Conservation (phyloP, 805 yeast genomes). For the Starmerella powellii region DNA sequence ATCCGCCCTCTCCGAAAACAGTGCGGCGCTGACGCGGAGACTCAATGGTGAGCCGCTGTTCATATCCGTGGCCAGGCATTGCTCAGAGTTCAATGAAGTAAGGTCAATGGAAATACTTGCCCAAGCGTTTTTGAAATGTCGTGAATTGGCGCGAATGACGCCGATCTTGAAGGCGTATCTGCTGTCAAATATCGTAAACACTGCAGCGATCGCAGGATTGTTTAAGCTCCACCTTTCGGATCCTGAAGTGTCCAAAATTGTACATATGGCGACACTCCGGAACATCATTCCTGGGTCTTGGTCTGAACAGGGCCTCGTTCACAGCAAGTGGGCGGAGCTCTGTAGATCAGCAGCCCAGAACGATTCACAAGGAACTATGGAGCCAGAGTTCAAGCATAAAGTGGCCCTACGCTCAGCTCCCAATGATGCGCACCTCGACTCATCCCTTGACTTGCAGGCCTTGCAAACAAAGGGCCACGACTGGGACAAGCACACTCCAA, state of each 20-base stretch:
- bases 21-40: conserved; percentile 1
- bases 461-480: too few species aligned
- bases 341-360: background rate
- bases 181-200: background rate
- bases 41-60: conserved; percentile 12
- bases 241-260: conserved; percentile 7
- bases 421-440: too few species aligned
- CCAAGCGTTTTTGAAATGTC: conserved; percentile 1
- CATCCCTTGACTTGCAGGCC: too few species aligned
- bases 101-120: conserved; percentile 3
- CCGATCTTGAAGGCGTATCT: conserved; percentile 2
- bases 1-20: conserved; percentile 1
- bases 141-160: conserved; percentile 6
- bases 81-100: background rate
- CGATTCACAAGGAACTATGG: background rate
- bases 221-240: conserved; percentile 5
- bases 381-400: background rate
- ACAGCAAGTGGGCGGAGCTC: conserved; percentile 4
- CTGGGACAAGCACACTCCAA: background rate
- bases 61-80: conserved; percentile 5
- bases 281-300: background rate
- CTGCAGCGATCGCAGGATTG: conserved; percentile 7
- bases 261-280: background rate
- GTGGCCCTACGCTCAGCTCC: background rate
- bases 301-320: conserved; percentile 7